Evolutionary conservation across 345 rosid genomes (phyloP), one percentile per base, ranked within the genome.

Genomic region (Dovyalis caffra): DNA sequence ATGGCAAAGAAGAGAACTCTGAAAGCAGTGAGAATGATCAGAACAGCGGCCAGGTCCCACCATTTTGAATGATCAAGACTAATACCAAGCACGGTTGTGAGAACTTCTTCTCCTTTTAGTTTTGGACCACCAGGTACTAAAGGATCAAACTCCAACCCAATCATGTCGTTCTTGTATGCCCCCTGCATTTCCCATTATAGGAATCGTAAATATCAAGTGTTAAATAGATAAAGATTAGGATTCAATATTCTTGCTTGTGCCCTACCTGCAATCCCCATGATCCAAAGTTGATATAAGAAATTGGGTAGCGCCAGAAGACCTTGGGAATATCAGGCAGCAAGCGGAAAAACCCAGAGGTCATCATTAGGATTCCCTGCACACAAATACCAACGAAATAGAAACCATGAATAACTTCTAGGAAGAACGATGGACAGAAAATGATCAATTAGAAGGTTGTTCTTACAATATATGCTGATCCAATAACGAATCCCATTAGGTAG

Each of bases 101-200:
- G 85, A 57, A 92, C 79, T 47, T 71, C 82, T 51, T 91, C 88
- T 2, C 99, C 94, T 70, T 83, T 84, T 82, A 91, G 77, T 69
- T 84, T 95, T 3, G 89, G 88, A 15, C 64, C 87, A 3, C 90
- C 90, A 0, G 95, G 92, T n/a, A 87, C 73, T 9, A 88, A 26
- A 6, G 95, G 84, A 31, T 95, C 95, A 66, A 95, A 95, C 80
- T 90, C 97, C 0, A 86, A 79, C 26, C 99, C 97, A 1, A 91
- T 78, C 79, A 95, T 80, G 73, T 90, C 93, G 60, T 95, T 91
- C 85, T 95, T 92, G 88, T 87, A 88, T 14, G 87, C 93, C 10
- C 91, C 98, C 96, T 95, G 68, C 81, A 80, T 69, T 68, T 12
- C 33, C 45, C 71, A 67, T 58, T 26, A 28, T 29, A 72, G 11